A percentile compares a stretch with the other conserved stretches of the same genome.
Evolutionary conservation across 768 basidiomycete genomes (phyloP).

Genomic region (Collybia sordida): DNA sequence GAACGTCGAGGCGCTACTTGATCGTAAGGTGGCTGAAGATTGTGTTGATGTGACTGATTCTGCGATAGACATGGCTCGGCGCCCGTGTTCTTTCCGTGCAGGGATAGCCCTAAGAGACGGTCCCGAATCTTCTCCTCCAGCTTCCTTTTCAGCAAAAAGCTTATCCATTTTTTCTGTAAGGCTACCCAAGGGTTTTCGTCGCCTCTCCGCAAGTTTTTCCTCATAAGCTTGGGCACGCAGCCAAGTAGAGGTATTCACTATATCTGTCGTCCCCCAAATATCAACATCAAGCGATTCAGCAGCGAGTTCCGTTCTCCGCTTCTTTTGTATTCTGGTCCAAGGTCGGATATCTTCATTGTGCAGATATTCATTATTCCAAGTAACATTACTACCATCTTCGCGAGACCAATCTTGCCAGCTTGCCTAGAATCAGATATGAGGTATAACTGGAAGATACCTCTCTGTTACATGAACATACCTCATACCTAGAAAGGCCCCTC

Average conservation of each 20-base stretch:
- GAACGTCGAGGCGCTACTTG: not conserved
- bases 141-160: conserved; percentile 6
- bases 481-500: conserved; percentile 23
- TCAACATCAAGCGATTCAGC: conserved; percentile 34
- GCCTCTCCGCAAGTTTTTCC: conserved; percentile 35
- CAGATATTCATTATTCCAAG: conserved; percentile 40
- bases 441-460: not conserved
- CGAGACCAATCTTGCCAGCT: conserved; percentile 54
- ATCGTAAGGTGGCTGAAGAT: not conserved
- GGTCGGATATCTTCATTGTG: conserved; percentile 13
- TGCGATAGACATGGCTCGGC: not conserved
- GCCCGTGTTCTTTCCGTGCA: not conserved
- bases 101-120: not conserved
- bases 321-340: conserved; percentile 34
- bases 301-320: conserved; percentile 27
- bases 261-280: conserved; percentile 37
- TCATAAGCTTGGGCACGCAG: conserved; percentile 43
- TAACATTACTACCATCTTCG: conserved; percentile 50
- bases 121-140: not conserved
- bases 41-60: not conserved
- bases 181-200: not conserved
- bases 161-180: conserved; percentile 7
- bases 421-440: conserved; percentile 31
- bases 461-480: conserved; percentile 18
- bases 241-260: conserved; percentile 42